Conservation (phyloP, 495 filamentous ascomycete species). For the Penicillium coffeae region DNA sequence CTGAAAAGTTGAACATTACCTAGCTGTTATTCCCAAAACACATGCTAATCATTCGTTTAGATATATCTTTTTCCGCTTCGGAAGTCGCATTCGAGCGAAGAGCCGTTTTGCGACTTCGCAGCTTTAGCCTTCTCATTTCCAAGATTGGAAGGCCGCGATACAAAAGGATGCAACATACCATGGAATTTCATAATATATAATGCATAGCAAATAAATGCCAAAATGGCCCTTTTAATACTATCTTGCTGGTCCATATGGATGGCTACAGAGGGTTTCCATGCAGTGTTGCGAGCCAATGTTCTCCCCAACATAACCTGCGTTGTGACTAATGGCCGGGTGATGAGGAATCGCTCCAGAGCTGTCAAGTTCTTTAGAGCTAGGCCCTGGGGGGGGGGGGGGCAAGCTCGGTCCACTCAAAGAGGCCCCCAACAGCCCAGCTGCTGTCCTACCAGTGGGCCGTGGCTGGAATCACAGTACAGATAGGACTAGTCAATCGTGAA, state of each 20-base stretch:
- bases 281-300: conserved; percentile 10
- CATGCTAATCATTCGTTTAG: conserved; percentile 22
- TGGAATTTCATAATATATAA: not conserved
- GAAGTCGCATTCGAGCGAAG: conserved; percentile 48
- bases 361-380: no score
- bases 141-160: no score
- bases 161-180: no score
- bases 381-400: no score
- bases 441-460: conserved; percentile 15
- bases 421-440: conserved; percentile 11
- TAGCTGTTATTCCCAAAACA: not conserved
- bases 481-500: not conserved
- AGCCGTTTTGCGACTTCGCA: conserved; percentile 49
- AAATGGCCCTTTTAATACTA: not conserved
- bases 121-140: no score
- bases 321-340: not conserved
- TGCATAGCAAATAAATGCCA: conserved; percentile 5
- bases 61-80: conserved; percentile 63
- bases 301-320: conserved; percentile 1
- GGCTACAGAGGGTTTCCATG: conserved; percentile 4
- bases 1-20: not conserved
- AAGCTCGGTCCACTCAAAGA: conserved; percentile 1
- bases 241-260: conserved; percentile 1
- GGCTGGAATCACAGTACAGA: conserved; percentile 17
- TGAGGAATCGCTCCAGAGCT: no score